Evolutionary conservation across 169 alveolate genomes (phyloP).

Genomic region (Plasmodium knowlesi): DNA sequence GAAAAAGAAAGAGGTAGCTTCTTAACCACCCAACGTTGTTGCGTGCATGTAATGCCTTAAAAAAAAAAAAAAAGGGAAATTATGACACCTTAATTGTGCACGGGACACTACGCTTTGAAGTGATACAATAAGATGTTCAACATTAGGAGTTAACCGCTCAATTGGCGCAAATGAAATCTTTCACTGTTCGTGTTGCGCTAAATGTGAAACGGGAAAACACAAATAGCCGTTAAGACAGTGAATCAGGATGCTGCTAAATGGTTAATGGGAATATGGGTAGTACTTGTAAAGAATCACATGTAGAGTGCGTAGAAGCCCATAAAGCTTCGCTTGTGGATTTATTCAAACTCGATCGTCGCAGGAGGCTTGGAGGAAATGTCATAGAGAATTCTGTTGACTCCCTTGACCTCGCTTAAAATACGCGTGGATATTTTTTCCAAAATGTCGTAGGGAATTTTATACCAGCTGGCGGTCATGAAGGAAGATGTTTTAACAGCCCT

Average conservation of each 20-base stretch:
- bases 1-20: neutral
- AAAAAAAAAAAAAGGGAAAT: neutral
- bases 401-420: constrained; percentile 79
- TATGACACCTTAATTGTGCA: neutral
- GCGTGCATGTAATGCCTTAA: neutral
- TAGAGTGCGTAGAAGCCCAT: neutral
- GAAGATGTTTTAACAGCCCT: constrained; percentile 82
- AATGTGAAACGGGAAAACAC: neutral
- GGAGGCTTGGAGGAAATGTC: constrained; percentile 87
- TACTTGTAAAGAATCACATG: neutral
- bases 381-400: constrained; percentile 81
- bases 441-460: constrained; percentile 78
- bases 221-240: neutral
- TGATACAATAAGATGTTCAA: neutral
- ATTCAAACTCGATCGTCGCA: constrained; percentile 82
- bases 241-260: neutral
- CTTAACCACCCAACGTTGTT: neutral
- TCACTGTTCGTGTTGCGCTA: neutral
- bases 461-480: constrained; percentile 83
- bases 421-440: constrained; percentile 79
- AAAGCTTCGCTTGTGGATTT: neutral
- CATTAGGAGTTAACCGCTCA: neutral
- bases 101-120: neutral
- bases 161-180: neutral
- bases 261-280: neutral